Evolutionary conservation across 345 rosid genomes (phyloP).

Genomic region (Gossypium bickii): DNA sequence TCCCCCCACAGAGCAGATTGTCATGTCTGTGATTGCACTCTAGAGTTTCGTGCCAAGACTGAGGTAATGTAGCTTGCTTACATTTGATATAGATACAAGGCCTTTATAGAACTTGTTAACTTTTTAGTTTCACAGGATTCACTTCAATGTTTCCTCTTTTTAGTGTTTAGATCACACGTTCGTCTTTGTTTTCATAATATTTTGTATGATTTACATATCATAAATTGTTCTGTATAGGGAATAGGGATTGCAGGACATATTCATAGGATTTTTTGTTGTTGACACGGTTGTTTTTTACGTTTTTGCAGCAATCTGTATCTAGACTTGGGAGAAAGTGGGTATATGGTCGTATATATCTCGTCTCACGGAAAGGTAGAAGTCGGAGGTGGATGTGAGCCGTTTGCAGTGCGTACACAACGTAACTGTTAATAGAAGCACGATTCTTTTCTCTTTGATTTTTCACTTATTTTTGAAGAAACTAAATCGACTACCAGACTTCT

Average conservation of each 20-base stretch:
- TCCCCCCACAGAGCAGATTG: slow-evolving; percentile 82
- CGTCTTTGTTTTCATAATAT: background rate
- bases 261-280: background rate
- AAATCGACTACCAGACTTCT: background rate
- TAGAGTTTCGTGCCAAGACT: slow-evolving; percentile 81
- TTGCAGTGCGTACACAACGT: background rate
- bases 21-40: slow-evolving; percentile 78
- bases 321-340: slow-evolving; percentile 74
- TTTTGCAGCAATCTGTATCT: slow-evolving; percentile 57
- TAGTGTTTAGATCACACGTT: background rate
- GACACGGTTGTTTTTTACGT: background rate
- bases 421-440: slow-evolving; percentile 20
- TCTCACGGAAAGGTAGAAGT: slow-evolving; percentile 55
- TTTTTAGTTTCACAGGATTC: background rate
- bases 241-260: background rate
- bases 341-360: slow-evolving; percentile 80
- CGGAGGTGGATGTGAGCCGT: slow-evolving; percentile 32
- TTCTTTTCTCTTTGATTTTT: slow-evolving; percentile 21
- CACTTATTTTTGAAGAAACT: background rate
- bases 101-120: background rate
- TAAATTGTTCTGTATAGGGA: background rate
- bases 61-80: slow-evolving; percentile 43
- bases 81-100: background rate
- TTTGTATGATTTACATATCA: background rate
- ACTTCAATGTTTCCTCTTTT: background rate